Evolutionary conservation across 2,329 filamentous ascomycete species (phyloP).

Genomic region (Diaporthe vexans): DNA sequence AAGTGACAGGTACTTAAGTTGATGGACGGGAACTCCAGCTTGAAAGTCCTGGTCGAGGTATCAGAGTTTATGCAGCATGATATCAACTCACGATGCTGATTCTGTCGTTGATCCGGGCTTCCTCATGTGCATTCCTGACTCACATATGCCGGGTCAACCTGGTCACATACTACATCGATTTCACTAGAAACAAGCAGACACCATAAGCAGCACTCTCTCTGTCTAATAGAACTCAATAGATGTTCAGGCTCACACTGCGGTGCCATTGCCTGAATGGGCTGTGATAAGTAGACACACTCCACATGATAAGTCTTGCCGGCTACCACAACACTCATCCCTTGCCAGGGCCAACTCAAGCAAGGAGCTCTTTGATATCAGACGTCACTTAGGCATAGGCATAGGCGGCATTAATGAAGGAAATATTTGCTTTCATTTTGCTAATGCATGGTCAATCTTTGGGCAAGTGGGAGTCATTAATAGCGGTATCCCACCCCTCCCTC

Average conservation of each 20-base stretch:
- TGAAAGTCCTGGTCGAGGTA: no score
- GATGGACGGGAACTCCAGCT: no score
- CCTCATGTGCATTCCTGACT: background rate
- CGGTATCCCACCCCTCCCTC: slow-evolving; percentile 65
- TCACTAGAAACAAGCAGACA: no score
- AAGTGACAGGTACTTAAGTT: no score
- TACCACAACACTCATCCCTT: no score
- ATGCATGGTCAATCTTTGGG: slow-evolving; percentile 26
- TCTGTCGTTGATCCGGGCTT: background rate
- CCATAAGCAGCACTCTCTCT: no score
- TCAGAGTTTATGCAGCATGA: background rate
- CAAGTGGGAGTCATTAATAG: slow-evolving; percentile 6
- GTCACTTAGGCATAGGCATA: background rate
- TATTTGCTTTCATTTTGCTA: background rate
- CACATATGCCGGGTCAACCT: background rate
- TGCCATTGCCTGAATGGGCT: background rate
- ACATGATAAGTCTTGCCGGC: background rate
- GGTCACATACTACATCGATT: background rate
- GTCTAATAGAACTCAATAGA: background rate
- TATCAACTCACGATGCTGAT: background rate
- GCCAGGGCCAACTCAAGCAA: no score
- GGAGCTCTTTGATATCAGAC: background rate
- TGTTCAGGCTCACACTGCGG: background rate
- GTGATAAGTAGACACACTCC: background rate
- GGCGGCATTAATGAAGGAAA: background rate